These are phyloP conservation scores for Paramecium sonneborni DNA, from an alignment of 73 alveolate genomes.

Conservation along the genomic window DNA sequence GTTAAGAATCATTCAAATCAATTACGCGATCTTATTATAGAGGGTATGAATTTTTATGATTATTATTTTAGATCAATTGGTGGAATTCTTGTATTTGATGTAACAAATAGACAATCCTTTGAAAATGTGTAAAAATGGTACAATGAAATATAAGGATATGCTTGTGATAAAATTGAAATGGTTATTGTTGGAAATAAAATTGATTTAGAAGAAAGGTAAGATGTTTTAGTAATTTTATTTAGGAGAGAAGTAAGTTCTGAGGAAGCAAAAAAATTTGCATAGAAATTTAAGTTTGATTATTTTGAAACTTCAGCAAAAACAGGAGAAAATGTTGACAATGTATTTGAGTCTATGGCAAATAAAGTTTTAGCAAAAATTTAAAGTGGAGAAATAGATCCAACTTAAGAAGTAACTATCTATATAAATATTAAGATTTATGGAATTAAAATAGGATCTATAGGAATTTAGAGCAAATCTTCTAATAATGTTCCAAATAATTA, in stretches of 20 bases:
- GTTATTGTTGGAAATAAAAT: conserved; percentile 77
- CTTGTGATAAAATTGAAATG: conserved; percentile 63
- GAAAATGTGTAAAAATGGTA: conserved; percentile 61
- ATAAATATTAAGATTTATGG: not conserved
- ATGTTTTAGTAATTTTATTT: not conserved
- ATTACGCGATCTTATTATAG: conserved; percentile 68
- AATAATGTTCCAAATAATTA: not conserved
- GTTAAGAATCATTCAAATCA: conserved; percentile 70
- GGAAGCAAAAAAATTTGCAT: conserved; percentile 77
- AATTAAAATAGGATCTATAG: not conserved
- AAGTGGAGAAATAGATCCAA: not conserved
- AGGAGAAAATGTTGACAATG: conserved; percentile 73
- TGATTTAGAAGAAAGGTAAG: conserved; percentile 58
- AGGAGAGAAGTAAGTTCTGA: conserved; percentile 78
- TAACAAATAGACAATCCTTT: conserved; percentile 71
- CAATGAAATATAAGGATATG: conserved; percentile 67
- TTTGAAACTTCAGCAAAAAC: conserved; percentile 81
- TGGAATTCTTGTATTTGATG: conserved; percentile 69
- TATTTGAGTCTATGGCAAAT: not conserved
- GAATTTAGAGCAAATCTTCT: not conserved
- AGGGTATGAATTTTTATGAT: conserved; percentile 55
- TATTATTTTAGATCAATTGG: conserved; percentile 58
- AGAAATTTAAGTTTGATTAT: conserved; percentile 66
- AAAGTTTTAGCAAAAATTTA: not conserved
- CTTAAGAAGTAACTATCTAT: not conserved